Base-by-base conservation (phyloP, 2,329 filamentous ascomycete species). In the Fulvia fulva region DNA sequence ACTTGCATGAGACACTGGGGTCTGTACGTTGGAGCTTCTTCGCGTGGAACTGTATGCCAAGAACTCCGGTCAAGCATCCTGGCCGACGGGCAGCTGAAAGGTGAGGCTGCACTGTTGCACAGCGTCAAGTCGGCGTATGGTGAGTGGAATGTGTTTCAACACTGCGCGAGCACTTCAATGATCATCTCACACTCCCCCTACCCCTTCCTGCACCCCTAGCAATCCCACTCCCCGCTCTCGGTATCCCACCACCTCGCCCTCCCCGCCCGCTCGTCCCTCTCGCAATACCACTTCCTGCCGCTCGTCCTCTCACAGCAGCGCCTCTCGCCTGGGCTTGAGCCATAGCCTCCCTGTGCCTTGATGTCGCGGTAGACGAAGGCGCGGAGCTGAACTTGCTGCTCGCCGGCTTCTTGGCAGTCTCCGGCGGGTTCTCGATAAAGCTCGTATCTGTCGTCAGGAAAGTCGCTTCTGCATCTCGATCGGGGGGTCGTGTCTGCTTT, bases 391-490 rank as follows among this genome's bases (percentile, higher is more conserved):
- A 66, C 28, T 65, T 66, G 53, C 57, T 79, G 58, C 70, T 73
- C 4, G 73, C 71, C 19, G 47, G 22, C 26, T 50, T 50, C 67
- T 81, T 83, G 28, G 76, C 78, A 37, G 81, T 82, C 4, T 74
- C 76, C 3, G 82, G 81, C 25, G 68, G 64, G 7, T 91, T 92
- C 67, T 96, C 90, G 32, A 96, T 91, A 56, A 96, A 85, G 70
- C 90, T 90, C 5, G 88, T 95, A 70, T 96, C 91, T 11, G 90
- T 96, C 23, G 92, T 96, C 81, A 97, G 84, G 69, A 96, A 96
- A 0, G 92, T 96, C 53, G 88, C 89, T 67, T 97, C 92, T 16
- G 76, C 77, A 65, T 87, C 84, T 28, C 49, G 51, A 51, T 58
- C 58, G 45, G 59, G 46, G 53, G 61, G 53, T 53, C 51, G 28